Conservation (phyloP, 2,329 filamentous ascomycete species). For the Celoporthe dispersa region DNA sequence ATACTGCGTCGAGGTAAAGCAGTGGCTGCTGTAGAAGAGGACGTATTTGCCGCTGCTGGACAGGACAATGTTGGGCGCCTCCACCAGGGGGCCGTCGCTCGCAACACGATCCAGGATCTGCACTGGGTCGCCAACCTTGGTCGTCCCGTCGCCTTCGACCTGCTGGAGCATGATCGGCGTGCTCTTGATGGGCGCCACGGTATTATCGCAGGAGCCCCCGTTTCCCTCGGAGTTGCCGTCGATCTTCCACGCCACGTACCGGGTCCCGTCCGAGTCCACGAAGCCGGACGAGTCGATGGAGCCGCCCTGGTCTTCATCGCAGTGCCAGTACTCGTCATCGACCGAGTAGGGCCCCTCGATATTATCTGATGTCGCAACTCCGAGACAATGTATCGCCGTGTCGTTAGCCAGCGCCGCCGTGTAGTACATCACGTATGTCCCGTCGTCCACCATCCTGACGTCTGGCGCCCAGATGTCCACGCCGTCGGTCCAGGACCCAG, state of each 20-base stretch:
- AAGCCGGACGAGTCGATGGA: constrained; percentile 68
- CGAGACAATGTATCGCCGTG: constrained; percentile 59
- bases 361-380: constrained; percentile 53
- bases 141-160: constrained; percentile 55
- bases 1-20: constrained; percentile 58
- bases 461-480: constrained; percentile 66
- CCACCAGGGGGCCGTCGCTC: constrained; percentile 59
- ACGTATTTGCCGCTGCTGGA: constrained; percentile 55
- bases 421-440: constrained; percentile 66
- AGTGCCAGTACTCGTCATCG: constrained; percentile 53
- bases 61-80: constrained; percentile 61
- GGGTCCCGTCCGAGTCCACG: constrained; percentile 54
- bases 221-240: constrained; percentile 62
- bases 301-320: constrained; percentile 57
- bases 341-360: constrained; percentile 59
- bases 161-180: constrained; percentile 64
- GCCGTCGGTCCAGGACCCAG: constrained; percentile 58
- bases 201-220: constrained; percentile 52
- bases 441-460: constrained; percentile 53
- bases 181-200: constrained; percentile 42
- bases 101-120: constrained; percentile 50
- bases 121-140: constrained; percentile 53
- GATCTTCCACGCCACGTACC: constrained; percentile 68
- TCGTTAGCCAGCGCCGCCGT: constrained; percentile 49
- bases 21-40: constrained; percentile 66